Evolutionary conservation across 2,329 filamentous ascomycete species (phyloP), one percentile per base, ranked within the genome.

Genomic region (Aschersonia sp.): DNA sequence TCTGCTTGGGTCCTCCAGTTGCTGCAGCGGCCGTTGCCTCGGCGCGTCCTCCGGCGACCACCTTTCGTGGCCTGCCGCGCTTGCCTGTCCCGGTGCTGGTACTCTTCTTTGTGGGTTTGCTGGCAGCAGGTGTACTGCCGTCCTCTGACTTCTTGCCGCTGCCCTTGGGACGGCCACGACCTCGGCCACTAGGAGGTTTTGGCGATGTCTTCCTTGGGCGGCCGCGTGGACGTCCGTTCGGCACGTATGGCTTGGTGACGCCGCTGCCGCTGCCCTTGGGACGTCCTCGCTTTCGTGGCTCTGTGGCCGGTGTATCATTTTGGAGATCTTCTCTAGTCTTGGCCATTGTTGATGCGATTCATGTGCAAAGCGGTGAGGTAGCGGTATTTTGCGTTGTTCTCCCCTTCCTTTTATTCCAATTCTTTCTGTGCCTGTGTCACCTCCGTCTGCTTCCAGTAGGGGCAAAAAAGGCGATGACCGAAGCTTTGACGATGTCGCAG

Each of bases 151-250:
- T 64, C 50, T 60, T 60, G 50, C 56, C 61, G 51, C 58, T 63
- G 54, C 70, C 71, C 49, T 65, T 65, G 40, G 71, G 71, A 7
- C 71, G 67, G 31, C 71, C 71, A n/a, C 71, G 68, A 41, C 68
- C 68, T n/a, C 67, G 64, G 32, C 71, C 70, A 1, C 63, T 65
- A 30, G 69, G 63, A 3, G 57, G 45, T 52, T 61, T 59, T 31
- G 56, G 54, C 20, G 55, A 61, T 4, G 56, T 59, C 43, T 64
- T 65, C 47, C 61, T 65, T 35, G 70, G 70, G 41, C 70, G 67
- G 44, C 70, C 71, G 28, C 66, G 68, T 20, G 66, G 65, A 3
- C 67, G 63, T 44, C 69, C 68, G 3, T 65, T 59, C 4, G 65
- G 59, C 1, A 52, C 56, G 44, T 62, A 61, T 52, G 61, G 49